Evolutionary conservation across 768 basidiomycete species (phyloP).

Genomic region (Tricholoma matsutake): DNA sequence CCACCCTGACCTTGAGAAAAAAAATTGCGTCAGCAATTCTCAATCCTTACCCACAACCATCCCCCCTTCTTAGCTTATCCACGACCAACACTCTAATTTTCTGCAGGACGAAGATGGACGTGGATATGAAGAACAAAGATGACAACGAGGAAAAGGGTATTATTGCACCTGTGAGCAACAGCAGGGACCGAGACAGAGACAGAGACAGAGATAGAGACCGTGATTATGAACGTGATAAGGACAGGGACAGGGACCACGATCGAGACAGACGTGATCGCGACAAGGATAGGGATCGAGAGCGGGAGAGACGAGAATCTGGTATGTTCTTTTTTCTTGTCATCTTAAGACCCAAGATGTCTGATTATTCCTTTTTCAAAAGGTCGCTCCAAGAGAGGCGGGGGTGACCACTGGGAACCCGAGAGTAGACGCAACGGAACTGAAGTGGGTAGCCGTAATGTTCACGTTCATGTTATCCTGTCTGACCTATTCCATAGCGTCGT

Average conservation of each 20-base stretch:
- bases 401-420: constrained; percentile 86
- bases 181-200: constrained; percentile 46
- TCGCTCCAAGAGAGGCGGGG: constrained; percentile 43
- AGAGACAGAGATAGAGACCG: constrained; percentile 41
- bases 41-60: neutral
- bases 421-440: constrained; percentile 58
- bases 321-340: constrained; percentile 9
- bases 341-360: neutral
- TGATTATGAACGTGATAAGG: constrained; percentile 33
- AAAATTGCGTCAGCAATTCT: constrained; percentile 3
- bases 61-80: neutral
- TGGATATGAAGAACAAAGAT: constrained; percentile 80
- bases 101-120: constrained; percentile 50
- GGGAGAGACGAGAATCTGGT: constrained; percentile 59
- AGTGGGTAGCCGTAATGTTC: constrained; percentile 38
- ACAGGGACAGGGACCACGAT: constrained; percentile 36
- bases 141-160: constrained; percentile 63
- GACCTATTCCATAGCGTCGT: constrained; percentile 43
- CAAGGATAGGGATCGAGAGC: constrained; percentile 46
- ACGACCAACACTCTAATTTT: neutral
- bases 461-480: constrained; percentile 2
- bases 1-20: constrained; percentile 3
- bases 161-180: constrained; percentile 34
- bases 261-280: constrained; percentile 38
- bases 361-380: constrained; percentile 19